phyloP scores from a whole-genome alignment of 2,329 filamentous ascomycete genomes.

The Chaetomium globosum region DNA sequence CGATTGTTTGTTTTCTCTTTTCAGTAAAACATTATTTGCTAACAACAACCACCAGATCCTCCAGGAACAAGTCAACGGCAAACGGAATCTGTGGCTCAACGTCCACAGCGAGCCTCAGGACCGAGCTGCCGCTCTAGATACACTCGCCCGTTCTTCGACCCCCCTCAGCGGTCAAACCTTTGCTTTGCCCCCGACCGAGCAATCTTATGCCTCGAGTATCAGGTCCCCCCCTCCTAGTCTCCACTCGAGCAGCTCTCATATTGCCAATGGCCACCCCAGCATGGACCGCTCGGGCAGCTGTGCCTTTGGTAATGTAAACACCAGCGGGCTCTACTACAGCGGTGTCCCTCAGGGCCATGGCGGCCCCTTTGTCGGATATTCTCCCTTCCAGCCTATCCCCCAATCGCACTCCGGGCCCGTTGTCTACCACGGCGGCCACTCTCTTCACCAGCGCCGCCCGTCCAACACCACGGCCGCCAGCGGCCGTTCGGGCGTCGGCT shows the following conservation, averaged over 20 bases:
- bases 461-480: slow-evolving; percentile 7
- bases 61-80: slow-evolving; percentile 32
- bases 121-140: slow-evolving; percentile 10
- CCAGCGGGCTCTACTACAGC: not conserved
- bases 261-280: slow-evolving; percentile 1
- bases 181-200: not conserved
- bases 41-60: slow-evolving; percentile 23
- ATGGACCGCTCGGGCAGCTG: not conserved
- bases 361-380: not conserved
- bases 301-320: not conserved
- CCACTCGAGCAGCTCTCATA: slow-evolving; percentile 9
- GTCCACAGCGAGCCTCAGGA: slow-evolving; percentile 29
- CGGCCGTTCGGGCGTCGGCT: not conserved
- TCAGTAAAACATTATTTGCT: slow-evolving; percentile 1
- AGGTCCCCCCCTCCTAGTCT: not conserved
- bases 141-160: slow-evolving; percentile 10
- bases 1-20: not conserved
- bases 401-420: slow-evolving; percentile 9
- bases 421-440: not conserved
- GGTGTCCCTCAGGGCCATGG: not conserved
- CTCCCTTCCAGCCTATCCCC: not conserved
- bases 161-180: slow-evolving; percentile 14
- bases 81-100: slow-evolving; percentile 33
- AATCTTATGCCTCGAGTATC: not conserved
- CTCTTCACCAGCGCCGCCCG: slow-evolving; percentile 5